phyloP scores from a whole-genome alignment of 371 early-diverging fungal genomes.

The Chytridiales sp. region DNA sequence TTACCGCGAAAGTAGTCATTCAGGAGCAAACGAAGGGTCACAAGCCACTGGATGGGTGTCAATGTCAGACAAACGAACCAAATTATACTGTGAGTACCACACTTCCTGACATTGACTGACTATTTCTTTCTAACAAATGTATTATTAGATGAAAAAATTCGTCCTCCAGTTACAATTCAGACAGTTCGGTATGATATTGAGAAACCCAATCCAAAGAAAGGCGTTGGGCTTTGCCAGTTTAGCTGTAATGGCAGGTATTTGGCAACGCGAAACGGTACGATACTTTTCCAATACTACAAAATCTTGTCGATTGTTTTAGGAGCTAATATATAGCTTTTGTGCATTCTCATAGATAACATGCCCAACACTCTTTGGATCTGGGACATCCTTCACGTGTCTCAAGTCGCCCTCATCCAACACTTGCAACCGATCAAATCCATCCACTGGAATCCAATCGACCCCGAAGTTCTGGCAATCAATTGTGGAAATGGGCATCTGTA shows the following conservation, averaged over 20 bases:
- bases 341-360: slow-evolving; percentile 50
- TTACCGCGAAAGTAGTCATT: slow-evolving; percentile 29
- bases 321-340: not conserved
- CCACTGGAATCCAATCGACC: slow-evolving; percentile 60
- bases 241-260: slow-evolving; percentile 58
- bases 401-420: slow-evolving; percentile 53
- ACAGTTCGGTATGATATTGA: slow-evolving; percentile 55
- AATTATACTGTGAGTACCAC: slow-evolving; percentile 27
- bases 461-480: slow-evolving; percentile 48
- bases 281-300: too few relatives aligned
- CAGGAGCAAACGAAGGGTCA: slow-evolving; percentile 11
- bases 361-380: slow-evolving; percentile 66
- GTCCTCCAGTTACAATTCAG: slow-evolving; percentile 49
- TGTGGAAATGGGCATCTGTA: slow-evolving; percentile 56
- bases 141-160: slow-evolving; percentile 33
- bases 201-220: slow-evolving; percentile 59
- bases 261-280: slow-evolving; percentile 48
- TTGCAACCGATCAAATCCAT: slow-evolving; percentile 45
- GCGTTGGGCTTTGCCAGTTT: slow-evolving; percentile 60
- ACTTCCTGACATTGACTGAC: not conserved
- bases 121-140: not conserved
- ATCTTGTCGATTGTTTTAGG: too few relatives aligned
- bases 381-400: slow-evolving; percentile 47
- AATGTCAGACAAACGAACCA: slow-evolving; percentile 17
- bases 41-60: slow-evolving; percentile 17